Evolutionary conservation across 208 protist genomes (phyloP), one percentile per base, ranked within the genome.

Genomic region (Spongospora subterranea): DNA sequence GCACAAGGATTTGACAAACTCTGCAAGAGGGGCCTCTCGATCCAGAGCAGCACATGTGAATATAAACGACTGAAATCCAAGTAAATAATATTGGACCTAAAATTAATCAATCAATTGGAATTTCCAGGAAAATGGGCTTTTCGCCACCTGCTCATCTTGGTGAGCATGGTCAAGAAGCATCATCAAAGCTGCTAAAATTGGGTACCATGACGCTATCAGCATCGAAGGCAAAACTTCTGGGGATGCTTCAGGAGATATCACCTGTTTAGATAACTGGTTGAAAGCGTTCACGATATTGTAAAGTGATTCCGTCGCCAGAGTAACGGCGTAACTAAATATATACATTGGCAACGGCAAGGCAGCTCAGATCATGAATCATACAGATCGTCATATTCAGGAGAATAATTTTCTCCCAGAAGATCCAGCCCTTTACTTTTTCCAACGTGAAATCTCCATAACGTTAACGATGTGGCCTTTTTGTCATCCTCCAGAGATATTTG

Each of bases 11-110:
- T 82, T 82, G 71, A 82, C 35, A 35, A 82, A 82, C n/a, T 82
- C 71, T 13, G n/a, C 11, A 20, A 82, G 40, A 82, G 71, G 71
- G 35, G 71, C 71, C n/a, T 82, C 71, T 39, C 40, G 71, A 45
- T 82, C 40, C n/a, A 82, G n/a, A 20, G 6, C 17, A 40, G 71
- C 71, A 82, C 71, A 82, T 17, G 71, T 45, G 17, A 82, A 45
- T 40, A 6, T 45, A n/a, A 82, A 82, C 6, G 71, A 82, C 40
- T 82, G 71, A n/a, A 35, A 82, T 45, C 71, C 71, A 20, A 82
- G 17, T 43, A 82, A 82, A 82, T 82, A 82, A 43, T 82, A 82
- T 82, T 82, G 35, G n/a, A 82, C 71, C 71, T 82, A 82, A 43
- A 39, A 35, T 82, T 82, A 35, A 60, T 6, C 24, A 60, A 24